Evolutionary conservation across 345 rosid genomes (phyloP).

Genomic region (Aquilaria yunnanensis): DNA sequence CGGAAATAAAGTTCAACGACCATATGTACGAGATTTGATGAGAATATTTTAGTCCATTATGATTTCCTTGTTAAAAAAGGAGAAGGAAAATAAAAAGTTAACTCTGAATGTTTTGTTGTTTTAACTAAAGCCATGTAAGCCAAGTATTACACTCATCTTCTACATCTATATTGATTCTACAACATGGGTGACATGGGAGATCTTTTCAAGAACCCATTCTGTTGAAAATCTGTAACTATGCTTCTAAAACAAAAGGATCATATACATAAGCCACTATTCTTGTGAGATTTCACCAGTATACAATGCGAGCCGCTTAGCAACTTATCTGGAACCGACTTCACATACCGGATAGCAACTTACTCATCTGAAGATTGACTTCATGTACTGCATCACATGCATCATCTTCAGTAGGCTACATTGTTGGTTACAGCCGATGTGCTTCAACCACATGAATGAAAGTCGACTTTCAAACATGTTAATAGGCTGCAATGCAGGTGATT

Average conservation of each 20-base stretch:
- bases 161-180: constrained; percentile 2
- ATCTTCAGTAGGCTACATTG: neutral
- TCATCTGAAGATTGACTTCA: neutral
- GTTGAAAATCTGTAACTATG: neutral
- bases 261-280: constrained; percentile 7
- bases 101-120: no score
- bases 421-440: neutral
- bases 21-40: no score
- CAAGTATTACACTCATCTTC: constrained; percentile 6
- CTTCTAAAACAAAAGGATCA: neutral
- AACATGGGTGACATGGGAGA: constrained; percentile 2
- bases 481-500: neutral
- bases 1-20: no score
- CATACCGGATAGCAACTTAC: neutral
- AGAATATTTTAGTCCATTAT: no score
- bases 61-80: no score
- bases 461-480: neutral
- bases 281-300: neutral
- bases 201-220: constrained; percentile 1
- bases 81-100: no score
- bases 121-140: no score
- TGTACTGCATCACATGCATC: neutral
- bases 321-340: constrained; percentile 1
- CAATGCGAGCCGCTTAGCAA: neutral
- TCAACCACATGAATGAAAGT: neutral